Evolutionary conservation across 2,329 filamentous ascomycete genomes (phyloP), one percentile per base, ranked within the genome.

Genomic region (Aspergillus pseudoglaucus): DNA sequence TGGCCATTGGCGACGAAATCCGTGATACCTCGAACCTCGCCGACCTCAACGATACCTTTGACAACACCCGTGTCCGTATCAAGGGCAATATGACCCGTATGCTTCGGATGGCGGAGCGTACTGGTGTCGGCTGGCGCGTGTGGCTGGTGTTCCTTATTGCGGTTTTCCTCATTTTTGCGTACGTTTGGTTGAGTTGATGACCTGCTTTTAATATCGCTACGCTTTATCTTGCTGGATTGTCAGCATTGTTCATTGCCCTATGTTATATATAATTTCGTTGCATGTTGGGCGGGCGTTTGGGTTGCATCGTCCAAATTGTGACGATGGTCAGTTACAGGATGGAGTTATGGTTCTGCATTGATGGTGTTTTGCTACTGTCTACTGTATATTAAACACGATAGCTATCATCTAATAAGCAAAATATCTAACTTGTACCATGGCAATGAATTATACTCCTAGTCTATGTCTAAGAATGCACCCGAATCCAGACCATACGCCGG

Each of bases 41-140:
- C 2, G 89, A 96, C 60, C 95, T 98, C 85, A 97, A 97, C 69
- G 88, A 95, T 63, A 81, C 83, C 4, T 98, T 97, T 65, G 91
- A 97, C 66, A 83, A 81, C 59, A 94, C 91, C 46, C 77, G 90
- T 30, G 72, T 90, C 45, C 81, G 87, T 54, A 75, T 98, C 53
- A 81, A 84, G 40, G 90, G 91, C 46, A 97, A 94, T 15, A 97
- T 98, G 93, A 95, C 89, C 66, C 79, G 90, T 50, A 98, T 98
- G 93, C 72, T 97, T 56, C 66, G 91, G 46, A 98, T 98, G 93
- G 93, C 93, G 4, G 82, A 97, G 73, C 79, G 83, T 60, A 95
- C 90, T 2, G 93, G 93, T n/a, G 85, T 98, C 8, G 85, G 90
- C 61, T 98, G 93, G 93, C 91, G 82, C 70, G 87, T 90, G 48